Evolutionary conservation across 1,284 basidiomycete genomes (phyloP).

Genomic region (Entoloma clypeatum): DNA sequence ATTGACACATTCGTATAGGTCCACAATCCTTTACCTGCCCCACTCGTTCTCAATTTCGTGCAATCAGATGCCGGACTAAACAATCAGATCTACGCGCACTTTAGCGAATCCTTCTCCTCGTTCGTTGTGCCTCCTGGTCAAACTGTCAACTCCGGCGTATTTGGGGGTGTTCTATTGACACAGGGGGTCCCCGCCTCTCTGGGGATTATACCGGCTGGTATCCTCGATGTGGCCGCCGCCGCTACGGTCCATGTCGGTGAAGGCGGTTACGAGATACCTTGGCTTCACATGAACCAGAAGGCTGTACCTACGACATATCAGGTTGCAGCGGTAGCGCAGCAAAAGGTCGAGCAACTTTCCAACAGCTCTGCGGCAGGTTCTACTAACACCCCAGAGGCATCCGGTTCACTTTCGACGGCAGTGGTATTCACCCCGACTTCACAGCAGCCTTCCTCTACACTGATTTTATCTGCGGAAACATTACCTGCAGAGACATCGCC

Average conservation of each 20-base stretch:
- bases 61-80: slow-evolving; percentile 54
- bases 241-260: slow-evolving; percentile 46
- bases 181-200: slow-evolving; percentile 54
- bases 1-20: slow-evolving; percentile 35
- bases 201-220: slow-evolving; percentile 48
- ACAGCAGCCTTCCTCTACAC: too few relatives aligned
- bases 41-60: slow-evolving; percentile 51
- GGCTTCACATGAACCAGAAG: slow-evolving; percentile 49
- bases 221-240: slow-evolving; percentile 50
- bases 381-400: neutral
- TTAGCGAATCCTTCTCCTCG: slow-evolving; percentile 47
- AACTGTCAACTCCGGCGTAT: slow-evolving; percentile 52
- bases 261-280: slow-evolving; percentile 54
- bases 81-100: slow-evolving; percentile 53
- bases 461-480: too few relatives aligned
- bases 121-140: slow-evolving; percentile 55
- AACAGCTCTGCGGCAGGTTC: too few relatives aligned
- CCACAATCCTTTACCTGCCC: slow-evolving; percentile 54
- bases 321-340: slow-evolving; percentile 20
- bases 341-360: slow-evolving; percentile 17
- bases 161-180: slow-evolving; percentile 53
- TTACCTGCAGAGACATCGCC: too few relatives aligned
- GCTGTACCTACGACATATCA: slow-evolving; percentile 45
- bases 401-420: neutral
- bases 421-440: too few relatives aligned